These are phyloP conservation scores for Neurospora sp. DNA, from an alignment of 2,329 filamentous ascomycete species.

Conservation along the genomic window DNA sequence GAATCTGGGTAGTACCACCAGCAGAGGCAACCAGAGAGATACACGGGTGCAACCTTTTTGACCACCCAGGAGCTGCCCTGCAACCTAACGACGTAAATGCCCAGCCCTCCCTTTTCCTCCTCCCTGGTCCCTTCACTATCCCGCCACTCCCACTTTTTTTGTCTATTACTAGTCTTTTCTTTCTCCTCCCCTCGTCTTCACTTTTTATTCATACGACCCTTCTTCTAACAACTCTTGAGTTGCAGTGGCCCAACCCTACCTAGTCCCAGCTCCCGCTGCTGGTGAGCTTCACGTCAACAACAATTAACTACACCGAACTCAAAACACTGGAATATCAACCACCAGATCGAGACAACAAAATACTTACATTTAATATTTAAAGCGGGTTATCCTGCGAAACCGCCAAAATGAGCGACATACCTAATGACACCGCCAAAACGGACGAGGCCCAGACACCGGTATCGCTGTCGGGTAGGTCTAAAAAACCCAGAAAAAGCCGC, in stretches of 20 bases:
- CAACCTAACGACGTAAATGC: not conserved
- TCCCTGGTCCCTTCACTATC: not conserved
- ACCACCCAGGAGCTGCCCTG: not conserved
- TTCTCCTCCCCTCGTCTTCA: not conserved
- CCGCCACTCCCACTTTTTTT: not conserved
- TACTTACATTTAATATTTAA: not conserved
- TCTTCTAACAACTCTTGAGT: not conserved
- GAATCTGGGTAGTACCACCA: not conserved
- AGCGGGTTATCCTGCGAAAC: not conserved
- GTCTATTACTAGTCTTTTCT: not conserved
- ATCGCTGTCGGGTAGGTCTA: conserved; percentile 15
- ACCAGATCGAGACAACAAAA: not conserved
- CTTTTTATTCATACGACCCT: too few relatives aligned
- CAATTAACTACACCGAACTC: not conserved
- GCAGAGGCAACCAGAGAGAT: not conserved
- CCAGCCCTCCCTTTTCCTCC: not conserved
- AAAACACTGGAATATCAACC: not conserved
- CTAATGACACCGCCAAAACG: not conserved
- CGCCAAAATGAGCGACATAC: conserved; percentile 4
- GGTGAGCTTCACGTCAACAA: not conserved
- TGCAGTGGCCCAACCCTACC: not conserved
- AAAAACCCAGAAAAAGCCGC: not conserved
- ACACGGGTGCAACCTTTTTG: not conserved
- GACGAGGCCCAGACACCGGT: not conserved
- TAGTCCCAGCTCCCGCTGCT: not conserved